Percentiles rank a stretch among this genome's conserved stretches.
These are phyloP conservation scores for Pseudonectria buxi DNA, from an alignment of 2,329 filamentous ascomycete genomes.

Conservation along the genomic window DNA sequence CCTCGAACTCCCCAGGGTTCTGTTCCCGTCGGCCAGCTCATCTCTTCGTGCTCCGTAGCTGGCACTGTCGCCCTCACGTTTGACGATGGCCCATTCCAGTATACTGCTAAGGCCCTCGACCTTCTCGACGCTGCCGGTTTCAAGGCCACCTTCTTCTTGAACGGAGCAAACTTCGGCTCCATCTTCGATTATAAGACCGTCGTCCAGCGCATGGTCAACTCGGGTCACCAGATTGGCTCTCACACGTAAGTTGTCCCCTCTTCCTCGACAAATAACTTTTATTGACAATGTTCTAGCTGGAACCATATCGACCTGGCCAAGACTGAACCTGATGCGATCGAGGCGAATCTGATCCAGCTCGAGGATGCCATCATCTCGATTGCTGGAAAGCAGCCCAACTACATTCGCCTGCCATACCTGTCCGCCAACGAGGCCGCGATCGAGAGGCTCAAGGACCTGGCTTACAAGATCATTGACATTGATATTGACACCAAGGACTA, in stretches of 20 bases:
- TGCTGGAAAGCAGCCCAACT: conserved; percentile 24
- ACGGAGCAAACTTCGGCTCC: conserved; percentile 17
- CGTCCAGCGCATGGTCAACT: conserved; percentile 33
- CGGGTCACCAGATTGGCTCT: conserved; percentile 50
- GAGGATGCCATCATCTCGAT: conserved; percentile 30
- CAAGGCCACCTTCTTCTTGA: conserved; percentile 42
- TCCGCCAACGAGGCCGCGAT: conserved; percentile 26
- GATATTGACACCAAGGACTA: conserved; percentile 52
- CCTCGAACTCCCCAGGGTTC: too few relatives aligned
- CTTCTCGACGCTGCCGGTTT: conserved; percentile 40
- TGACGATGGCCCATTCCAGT: conserved; percentile 46
- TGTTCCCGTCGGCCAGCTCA: too few relatives aligned
- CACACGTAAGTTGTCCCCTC: too few relatives aligned
- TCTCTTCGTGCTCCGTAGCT: conserved; percentile 36
- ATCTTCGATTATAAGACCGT: conserved; percentile 15
- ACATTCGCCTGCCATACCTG: conserved; percentile 33
- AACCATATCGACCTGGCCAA: conserved; percentile 30
- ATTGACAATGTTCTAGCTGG: too few relatives aligned
- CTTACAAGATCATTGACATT: conserved; percentile 47
- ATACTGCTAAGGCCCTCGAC: conserved; percentile 43
- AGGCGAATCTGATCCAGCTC: conserved; percentile 28
- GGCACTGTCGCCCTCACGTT: conserved; percentile 45
- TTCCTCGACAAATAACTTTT: too few relatives aligned
- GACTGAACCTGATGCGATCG: conserved; percentile 17
- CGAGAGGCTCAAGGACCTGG: conserved; percentile 27